Percentiles rank a stretch among this genome's conserved stretches.
These are phyloP conservation scores for Fusarium gaditjirri DNA, from an alignment of 2,329 filamentous ascomycete genomes.

Conservation along the genomic window DNA sequence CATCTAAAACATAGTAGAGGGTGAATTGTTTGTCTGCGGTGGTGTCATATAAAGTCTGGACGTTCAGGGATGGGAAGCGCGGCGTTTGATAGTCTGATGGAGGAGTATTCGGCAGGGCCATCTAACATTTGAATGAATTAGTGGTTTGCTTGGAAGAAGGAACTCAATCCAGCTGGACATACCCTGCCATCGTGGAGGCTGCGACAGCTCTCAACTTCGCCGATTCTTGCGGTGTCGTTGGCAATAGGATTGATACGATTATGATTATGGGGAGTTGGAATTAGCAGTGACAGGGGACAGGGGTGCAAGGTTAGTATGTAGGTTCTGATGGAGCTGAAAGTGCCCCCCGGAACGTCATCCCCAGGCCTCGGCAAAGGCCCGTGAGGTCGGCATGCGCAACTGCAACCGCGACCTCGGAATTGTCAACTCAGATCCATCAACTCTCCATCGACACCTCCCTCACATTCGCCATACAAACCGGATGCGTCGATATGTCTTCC, in stretches of 20 bases:
- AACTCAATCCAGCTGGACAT: background rate
- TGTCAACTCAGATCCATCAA: constrained; percentile 1
- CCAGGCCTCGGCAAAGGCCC: constrained; percentile 45
- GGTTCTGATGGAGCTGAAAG: constrained; percentile 10
- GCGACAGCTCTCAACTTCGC: constrained; percentile 3
- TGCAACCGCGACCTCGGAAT: constrained; percentile 28
- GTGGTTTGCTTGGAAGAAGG: background rate
- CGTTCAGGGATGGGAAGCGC: constrained; percentile 83
- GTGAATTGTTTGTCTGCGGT: constrained; percentile 59
- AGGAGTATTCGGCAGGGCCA: constrained; percentile 46
- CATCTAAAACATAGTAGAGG: constrained; percentile 79
- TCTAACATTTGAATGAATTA: constrained; percentile 29
- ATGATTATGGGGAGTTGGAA: constrained; percentile 29
- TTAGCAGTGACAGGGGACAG: constrained; percentile 31
- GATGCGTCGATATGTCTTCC: constrained; percentile 64
- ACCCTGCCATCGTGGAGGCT: constrained; percentile 41
- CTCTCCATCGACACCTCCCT: constrained; percentile 6
- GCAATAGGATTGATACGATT: constrained; percentile 12
- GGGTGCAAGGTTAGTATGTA: background rate
- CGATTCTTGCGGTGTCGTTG: constrained; percentile 11
- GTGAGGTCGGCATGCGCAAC: constrained; percentile 36
- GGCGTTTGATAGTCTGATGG: constrained; percentile 71
- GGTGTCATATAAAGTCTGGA: constrained; percentile 65
- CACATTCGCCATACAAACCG: background rate
- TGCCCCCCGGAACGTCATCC: constrained; percentile 42